Conservation (phyloP, 2,329 filamentous ascomycete genomes). For the Leptographium galeiforme region DNA sequence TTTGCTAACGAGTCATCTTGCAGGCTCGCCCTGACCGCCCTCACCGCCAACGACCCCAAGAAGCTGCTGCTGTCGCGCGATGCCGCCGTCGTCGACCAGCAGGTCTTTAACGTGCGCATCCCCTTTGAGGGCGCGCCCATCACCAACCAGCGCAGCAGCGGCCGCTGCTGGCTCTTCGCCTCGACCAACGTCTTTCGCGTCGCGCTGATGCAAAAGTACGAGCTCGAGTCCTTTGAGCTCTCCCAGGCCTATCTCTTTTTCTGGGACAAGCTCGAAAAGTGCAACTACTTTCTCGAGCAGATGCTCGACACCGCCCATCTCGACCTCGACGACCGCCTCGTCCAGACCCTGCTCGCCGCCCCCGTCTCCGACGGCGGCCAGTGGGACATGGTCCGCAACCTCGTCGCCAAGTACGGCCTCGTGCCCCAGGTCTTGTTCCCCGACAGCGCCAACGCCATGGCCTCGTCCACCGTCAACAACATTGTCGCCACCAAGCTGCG, state of each 20-base stretch:
- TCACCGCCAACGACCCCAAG: conserved; percentile 54
- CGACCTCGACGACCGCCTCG: conserved; percentile 57
- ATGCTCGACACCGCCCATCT: conserved; percentile 61
- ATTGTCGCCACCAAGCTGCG: conserved; percentile 74
- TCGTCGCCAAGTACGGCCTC: conserved; percentile 80
- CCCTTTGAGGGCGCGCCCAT: conserved; percentile 71
- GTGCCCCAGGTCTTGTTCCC: conserved; percentile 72
- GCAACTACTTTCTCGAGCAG: conserved; percentile 79
- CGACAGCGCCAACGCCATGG: conserved; percentile 66
- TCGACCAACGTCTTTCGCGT: conserved; percentile 84
- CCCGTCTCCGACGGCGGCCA: conserved; percentile 74
- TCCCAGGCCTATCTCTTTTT: conserved; percentile 82
- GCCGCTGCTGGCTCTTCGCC: conserved; percentile 85
- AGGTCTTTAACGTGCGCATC: conserved; percentile 74
- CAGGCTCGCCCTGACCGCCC: conserved; percentile 62
- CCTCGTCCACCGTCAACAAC: conserved; percentile 54
- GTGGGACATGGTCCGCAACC: conserved; percentile 84
- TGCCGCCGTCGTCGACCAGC: conserved; percentile 53
- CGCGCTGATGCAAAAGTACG: conserved; percentile 74
- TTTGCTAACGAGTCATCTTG: conserved; percentile 13
- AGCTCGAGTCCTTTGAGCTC: conserved; percentile 68
- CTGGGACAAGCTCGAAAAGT: conserved; percentile 89
- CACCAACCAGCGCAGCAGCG: conserved; percentile 71
- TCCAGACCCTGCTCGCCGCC: conserved; percentile 53
- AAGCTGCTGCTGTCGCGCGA: conserved; percentile 51